Conservation (phyloP, 768 basidiomycete genomes). For the Lentinula raphanica region DNA sequence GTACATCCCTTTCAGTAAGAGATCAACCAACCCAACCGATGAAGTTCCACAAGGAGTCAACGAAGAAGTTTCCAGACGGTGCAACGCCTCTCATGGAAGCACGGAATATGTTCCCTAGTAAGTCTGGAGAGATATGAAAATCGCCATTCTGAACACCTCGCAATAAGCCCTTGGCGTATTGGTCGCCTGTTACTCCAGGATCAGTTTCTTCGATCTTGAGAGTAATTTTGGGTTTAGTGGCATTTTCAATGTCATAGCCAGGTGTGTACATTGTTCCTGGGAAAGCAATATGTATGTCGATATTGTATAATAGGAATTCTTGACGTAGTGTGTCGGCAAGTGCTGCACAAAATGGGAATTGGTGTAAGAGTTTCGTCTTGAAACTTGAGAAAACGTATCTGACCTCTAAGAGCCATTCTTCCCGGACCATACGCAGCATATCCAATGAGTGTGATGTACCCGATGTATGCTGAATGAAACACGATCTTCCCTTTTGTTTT, state of each 20-base stretch:
- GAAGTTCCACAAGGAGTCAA: constrained; percentile 49
- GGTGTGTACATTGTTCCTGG: constrained; percentile 78
- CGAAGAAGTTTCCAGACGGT: constrained; percentile 50
- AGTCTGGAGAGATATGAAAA: constrained; percentile 70
- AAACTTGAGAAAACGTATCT: constrained; percentile 2
- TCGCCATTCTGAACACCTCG: constrained; percentile 67
- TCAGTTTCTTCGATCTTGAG: constrained; percentile 66
- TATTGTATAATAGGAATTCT: constrained; percentile 74
- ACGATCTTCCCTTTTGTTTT: constrained; percentile 67
- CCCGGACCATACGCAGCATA: constrained; percentile 77
- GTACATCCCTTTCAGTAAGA: not conserved
- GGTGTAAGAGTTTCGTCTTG: not conserved
- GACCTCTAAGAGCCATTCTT: constrained; percentile 83
- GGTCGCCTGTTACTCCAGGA: not conserved
- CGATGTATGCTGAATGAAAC: constrained; percentile 70
- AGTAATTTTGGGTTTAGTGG: constrained; percentile 72
- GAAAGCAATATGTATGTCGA: constrained; percentile 76
- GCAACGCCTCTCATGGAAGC: constrained; percentile 60
- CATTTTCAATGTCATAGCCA: constrained; percentile 47
- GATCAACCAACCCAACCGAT: constrained; percentile 37
- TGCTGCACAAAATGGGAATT: constrained; percentile 34
- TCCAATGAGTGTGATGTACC: constrained; percentile 71
- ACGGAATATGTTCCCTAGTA: constrained; percentile 64
- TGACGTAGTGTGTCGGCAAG: constrained; percentile 79
- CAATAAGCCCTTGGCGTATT: not conserved